Evolutionary conservation across 176 grass and related monocot species (phyloP).

Genomic region (Phoenix dactylifera): DNA sequence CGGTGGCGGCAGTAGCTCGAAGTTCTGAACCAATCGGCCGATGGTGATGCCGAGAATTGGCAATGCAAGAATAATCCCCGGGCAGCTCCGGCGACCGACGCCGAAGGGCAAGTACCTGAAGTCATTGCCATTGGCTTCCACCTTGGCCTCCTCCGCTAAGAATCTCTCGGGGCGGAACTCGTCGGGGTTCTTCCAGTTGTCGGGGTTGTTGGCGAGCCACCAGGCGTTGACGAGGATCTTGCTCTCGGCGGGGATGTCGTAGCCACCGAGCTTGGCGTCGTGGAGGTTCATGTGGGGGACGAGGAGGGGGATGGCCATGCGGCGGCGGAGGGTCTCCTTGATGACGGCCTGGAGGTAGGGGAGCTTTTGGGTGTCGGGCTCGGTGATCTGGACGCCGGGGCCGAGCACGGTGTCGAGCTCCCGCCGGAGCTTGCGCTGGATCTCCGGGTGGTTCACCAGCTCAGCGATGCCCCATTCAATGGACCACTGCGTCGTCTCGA

Average conservation of each 20-base stretch:
- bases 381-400: neutral
- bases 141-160: conserved; percentile 4
- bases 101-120: conserved; percentile 10
- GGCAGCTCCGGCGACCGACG: conserved; percentile 11
- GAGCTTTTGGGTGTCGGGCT: neutral
- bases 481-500: conserved; percentile 13
- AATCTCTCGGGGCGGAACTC: conserved; percentile 12
- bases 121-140: conserved; percentile 14
- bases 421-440: conserved; percentile 1
- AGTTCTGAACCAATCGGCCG: neutral
- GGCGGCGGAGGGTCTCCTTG: conserved; percentile 14
- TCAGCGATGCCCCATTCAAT: conserved; percentile 11
- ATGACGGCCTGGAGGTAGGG: conserved; percentile 12
- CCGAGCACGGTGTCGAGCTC: conserved; percentile 7
- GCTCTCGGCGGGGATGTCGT: conserved; percentile 15
- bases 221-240: conserved; percentile 11
- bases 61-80: conserved; percentile 6
- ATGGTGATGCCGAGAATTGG: neutral
- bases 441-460: conserved; percentile 7
- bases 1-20: conserved; percentile 4
- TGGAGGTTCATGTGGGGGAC: conserved; percentile 19
- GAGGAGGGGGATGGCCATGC: conserved; percentile 9
- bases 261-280: conserved; percentile 7
- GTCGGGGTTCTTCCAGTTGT: conserved; percentile 1
- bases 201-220: conserved; percentile 9